phyloP scores from a whole-genome alignment of 257 asterid species.

The Knoxia roxburghii region DNA sequence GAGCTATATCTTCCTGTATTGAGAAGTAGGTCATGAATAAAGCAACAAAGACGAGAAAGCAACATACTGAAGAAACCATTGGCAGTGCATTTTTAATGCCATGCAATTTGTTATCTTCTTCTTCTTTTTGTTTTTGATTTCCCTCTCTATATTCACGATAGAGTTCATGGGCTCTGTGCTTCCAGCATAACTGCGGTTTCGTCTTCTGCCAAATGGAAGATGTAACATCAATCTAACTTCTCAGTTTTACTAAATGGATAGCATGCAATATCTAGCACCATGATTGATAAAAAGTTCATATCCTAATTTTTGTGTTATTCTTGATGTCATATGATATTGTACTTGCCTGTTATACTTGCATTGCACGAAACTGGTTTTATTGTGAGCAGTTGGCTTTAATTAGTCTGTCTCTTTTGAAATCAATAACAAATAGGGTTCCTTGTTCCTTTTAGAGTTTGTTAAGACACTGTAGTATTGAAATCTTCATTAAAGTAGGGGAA shows the following conservation, averaged over 20 bases:
- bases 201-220: not conserved
- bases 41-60: not conserved
- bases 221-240: not conserved
- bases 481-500: not conserved
- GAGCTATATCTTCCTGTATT: not conserved
- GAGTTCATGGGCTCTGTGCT: not conserved
- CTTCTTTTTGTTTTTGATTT: no score
- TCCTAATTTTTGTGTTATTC: not conserved
- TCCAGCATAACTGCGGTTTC: not conserved
- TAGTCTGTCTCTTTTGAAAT: not conserved
- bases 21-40: no score
- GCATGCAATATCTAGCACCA: no score
- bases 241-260: no score
- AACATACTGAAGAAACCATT: not conserved
- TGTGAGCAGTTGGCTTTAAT: not conserved
- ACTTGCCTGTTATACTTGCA: not conserved
- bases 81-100: not conserved
- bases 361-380: not conserved
- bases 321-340: not conserved
- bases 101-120: not conserved
- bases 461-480: not conserved
- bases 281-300: not conserved
- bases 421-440: not conserved
- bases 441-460: not conserved
- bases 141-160: no score